phyloP scores from a whole-genome alignment of 768 basidiomycete genomes.

The Pulveroboletus ravenelii region DNA sequence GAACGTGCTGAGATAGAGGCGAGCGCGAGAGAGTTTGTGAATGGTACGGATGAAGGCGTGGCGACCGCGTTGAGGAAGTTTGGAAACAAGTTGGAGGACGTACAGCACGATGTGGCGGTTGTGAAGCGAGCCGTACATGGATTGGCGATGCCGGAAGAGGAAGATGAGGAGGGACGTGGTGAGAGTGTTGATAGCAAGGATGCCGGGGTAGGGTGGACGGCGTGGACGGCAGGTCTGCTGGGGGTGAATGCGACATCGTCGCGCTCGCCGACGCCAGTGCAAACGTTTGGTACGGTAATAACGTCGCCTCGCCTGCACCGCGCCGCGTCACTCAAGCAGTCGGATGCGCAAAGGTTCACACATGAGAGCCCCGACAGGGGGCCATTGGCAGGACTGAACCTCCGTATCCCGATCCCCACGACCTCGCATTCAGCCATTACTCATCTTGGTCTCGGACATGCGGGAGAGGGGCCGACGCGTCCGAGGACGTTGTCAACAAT shows the following conservation, averaged over 20 bases:
- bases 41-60: slow-evolving; percentile 17
- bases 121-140: slow-evolving; percentile 60
- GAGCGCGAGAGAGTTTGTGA: slow-evolving; percentile 43
- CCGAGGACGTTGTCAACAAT: slow-evolving; percentile 54
- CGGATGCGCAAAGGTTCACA: not conserved
- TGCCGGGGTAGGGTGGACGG: slow-evolving; percentile 29
- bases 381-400: slow-evolving; percentile 42
- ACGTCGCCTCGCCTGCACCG: slow-evolving; percentile 58
- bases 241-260: slow-evolving; percentile 30
- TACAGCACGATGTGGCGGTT: slow-evolving; percentile 70
- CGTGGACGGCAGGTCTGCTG: slow-evolving; percentile 60
- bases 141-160: slow-evolving; percentile 8
- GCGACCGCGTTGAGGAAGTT: slow-evolving; percentile 45
- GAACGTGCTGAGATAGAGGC: slow-evolving; percentile 38
- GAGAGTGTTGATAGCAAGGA: not conserved
- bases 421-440: not conserved
- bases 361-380: slow-evolving; percentile 8
- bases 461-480: slow-evolving; percentile 20
- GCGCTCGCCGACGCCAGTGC: slow-evolving; percentile 39
- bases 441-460: slow-evolving; percentile 16
- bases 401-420: slow-evolving; percentile 59
- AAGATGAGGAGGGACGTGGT: not conserved
- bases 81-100: slow-evolving; percentile 58
- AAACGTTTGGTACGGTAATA: slow-evolving; percentile 72
- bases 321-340: slow-evolving; percentile 36